These are phyloP conservation scores for Clavispora carvajalis DNA, from an alignment of 805 yeast species.

Conservation along the genomic window DNA sequence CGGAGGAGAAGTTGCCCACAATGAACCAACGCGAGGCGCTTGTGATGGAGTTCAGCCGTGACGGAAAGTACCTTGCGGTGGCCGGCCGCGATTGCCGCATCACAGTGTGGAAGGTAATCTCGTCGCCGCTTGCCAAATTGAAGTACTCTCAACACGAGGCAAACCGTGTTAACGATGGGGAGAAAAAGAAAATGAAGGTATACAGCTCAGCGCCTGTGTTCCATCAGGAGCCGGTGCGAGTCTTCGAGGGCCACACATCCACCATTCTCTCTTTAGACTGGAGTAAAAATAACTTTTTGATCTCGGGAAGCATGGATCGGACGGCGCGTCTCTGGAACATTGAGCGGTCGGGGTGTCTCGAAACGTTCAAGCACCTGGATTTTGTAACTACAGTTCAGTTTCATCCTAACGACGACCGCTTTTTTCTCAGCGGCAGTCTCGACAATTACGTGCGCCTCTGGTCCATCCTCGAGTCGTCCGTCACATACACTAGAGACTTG, in stretches of 20 bases:
- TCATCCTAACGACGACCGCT: constrained; percentile 83
- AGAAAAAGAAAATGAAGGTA: constrained; percentile 13
- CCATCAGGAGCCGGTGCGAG: constrained; percentile 56
- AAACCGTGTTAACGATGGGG: constrained; percentile 11
- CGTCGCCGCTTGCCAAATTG: constrained; percentile 64
- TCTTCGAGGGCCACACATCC: constrained; percentile 61
- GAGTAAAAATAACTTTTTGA: constrained; percentile 79
- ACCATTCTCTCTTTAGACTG: constrained; percentile 77
- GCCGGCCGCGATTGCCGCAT: constrained; percentile 75
- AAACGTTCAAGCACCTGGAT: constrained; percentile 68
- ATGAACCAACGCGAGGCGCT: constrained; percentile 51
- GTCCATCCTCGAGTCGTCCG: constrained; percentile 72
- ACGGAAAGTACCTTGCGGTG: constrained; percentile 79
- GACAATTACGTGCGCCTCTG: constrained; percentile 75
- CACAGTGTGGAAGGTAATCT: constrained; percentile 73
- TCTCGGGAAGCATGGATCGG: constrained; percentile 80
- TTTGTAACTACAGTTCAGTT: constrained; percentile 77
- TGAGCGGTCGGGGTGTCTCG: constrained; percentile 56
- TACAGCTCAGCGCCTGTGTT: constrained; percentile 70
- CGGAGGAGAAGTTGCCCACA: constrained; percentile 5
- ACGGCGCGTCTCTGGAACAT: constrained; percentile 84
- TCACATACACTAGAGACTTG: constrained; percentile 45
- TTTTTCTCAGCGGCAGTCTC: constrained; percentile 75
- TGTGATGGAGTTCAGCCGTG: constrained; percentile 65
- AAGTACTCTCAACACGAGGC: constrained; percentile 29